These are phyloP conservation scores for sunflower (Helianthus annuus) DNA, from an alignment of 129 eudicot genomes.

Conservation along the genomic window DNA sequence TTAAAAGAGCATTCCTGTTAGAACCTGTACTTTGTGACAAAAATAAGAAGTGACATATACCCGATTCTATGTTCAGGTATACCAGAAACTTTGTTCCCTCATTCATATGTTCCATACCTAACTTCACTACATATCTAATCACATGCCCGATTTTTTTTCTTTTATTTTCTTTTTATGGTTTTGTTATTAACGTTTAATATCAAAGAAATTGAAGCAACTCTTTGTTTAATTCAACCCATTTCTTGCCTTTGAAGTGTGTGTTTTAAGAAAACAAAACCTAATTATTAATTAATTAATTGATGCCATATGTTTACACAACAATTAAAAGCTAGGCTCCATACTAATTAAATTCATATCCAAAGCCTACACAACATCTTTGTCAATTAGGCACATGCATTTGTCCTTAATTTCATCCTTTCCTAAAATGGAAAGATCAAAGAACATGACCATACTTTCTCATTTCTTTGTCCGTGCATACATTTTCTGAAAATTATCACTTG, in stretches of 20 bases:
- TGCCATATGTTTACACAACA: conserved; percentile 1
- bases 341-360: conserved; percentile 16
- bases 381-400: conserved; percentile 25
- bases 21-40: conserved; percentile 24
- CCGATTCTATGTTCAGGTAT: conserved; percentile 51
- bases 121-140: conserved; percentile 41
- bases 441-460: conserved; percentile 13
- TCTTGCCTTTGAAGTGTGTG: conserved; percentile 1
- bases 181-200: background rate
- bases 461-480: background rate
- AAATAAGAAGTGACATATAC: conserved; percentile 52
- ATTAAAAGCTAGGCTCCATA: conserved; percentile 10
- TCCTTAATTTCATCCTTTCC: conserved; percentile 27
- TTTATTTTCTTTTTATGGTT: background rate
- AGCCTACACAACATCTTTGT: conserved; percentile 10
- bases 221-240: background rate
- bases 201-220: background rate
- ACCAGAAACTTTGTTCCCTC: conserved; percentile 71
- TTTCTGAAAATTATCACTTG: background rate
- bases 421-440: conserved; percentile 22
- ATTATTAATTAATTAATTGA: background rate
- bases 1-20: background rate
- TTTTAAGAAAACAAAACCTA: conserved; percentile 11
- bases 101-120: conserved; percentile 45
- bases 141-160: background rate